Evolutionary conservation across 805 yeast species (phyloP).

Genomic region (Suhomyces xylopsoci): DNA sequence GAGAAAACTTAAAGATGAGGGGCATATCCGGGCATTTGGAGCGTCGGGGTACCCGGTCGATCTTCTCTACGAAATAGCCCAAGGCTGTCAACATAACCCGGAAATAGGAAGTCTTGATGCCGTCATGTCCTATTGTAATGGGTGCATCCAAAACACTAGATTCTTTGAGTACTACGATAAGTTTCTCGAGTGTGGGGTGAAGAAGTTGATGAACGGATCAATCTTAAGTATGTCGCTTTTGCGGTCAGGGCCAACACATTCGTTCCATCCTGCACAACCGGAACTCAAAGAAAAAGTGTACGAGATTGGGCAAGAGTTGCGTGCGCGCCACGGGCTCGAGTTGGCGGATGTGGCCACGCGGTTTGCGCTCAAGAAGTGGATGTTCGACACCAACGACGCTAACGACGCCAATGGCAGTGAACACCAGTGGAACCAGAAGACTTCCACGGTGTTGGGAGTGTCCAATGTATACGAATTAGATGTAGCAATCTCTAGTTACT

Average conservation of each 20-base stretch:
- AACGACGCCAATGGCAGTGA: constrained; percentile 3
- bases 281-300: constrained; percentile 54
- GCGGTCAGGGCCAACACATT: constrained; percentile 60
- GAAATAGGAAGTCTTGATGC: constrained; percentile 68
- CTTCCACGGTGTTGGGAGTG: constrained; percentile 77
- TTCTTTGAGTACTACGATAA: constrained; percentile 46
- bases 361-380: constrained; percentile 67
- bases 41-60: constrained; percentile 85
- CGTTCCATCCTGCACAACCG: constrained; percentile 77
- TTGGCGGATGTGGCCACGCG: constrained; percentile 80
- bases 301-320: constrained; percentile 40
- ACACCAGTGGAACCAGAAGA: constrained; percentile 20
- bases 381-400: constrained; percentile 20
- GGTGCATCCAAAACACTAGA: constrained; percentile 72
- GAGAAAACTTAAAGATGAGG: constrained; percentile 57
- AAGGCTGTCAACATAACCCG: constrained; percentile 26
- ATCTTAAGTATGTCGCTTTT: constrained; percentile 86
- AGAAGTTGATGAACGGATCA: constrained; percentile 71
- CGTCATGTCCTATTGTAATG: constrained; percentile 73
- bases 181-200: constrained; percentile 55
- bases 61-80: constrained; percentile 54
- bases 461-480: constrained; percentile 62
- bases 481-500: constrained; percentile 57
- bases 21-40: constrained; percentile 65
- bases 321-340: constrained; percentile 46